Evolutionary conservation across 495 filamentous ascomycete species (phyloP), one percentile per base, ranked within the genome.

Genomic region (Penicillium goetzii): DNA sequence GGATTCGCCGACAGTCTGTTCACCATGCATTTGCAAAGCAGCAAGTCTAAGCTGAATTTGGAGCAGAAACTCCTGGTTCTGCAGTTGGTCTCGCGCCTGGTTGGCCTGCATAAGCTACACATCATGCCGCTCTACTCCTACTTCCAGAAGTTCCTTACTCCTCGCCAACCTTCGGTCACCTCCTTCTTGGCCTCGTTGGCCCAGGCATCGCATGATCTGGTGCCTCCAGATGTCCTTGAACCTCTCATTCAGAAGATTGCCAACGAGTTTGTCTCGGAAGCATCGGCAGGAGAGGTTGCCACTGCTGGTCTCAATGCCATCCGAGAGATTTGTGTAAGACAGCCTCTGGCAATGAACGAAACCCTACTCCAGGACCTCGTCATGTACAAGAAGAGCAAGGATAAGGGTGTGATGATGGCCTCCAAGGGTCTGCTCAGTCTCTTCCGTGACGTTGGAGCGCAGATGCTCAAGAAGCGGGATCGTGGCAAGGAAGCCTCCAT

Each of bases 331-430:
- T 97, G 95, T 72, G 88, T 86, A 3, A 83, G 95, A 57, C 94
- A 98, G 69, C 95, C 96, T 23, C 79, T 98, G 23, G 95, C 93
- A 19, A 98, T 99, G 90, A 92, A 90, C 64, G 90, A 96, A 62
- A 96, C 94, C 0, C 81, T 98, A 14, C 81, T 99, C n/a, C 95
- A 98, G 74, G 95, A 99, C 80, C 78, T 99, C 36, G 92, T 97
- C 15, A 88, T 93, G 86, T 99, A 99, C 76, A 85, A 92, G 60
- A 96, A 94, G 78, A 95, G 91, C 72, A 98, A 98, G 70, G 96
- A 99, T 71, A 98, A 98, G 77, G 93, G 93, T 62, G 92, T 96
- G 14, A 90, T 96, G 83, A 98, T 99, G 94, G 96, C 94, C 17
- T 92, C 93, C 14, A 91, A 93, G 69, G 93, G 93, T 59, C 79